Conservation (phyloP, 2,329 filamentous ascomycete species). For the Truncatella angustata region DNA sequence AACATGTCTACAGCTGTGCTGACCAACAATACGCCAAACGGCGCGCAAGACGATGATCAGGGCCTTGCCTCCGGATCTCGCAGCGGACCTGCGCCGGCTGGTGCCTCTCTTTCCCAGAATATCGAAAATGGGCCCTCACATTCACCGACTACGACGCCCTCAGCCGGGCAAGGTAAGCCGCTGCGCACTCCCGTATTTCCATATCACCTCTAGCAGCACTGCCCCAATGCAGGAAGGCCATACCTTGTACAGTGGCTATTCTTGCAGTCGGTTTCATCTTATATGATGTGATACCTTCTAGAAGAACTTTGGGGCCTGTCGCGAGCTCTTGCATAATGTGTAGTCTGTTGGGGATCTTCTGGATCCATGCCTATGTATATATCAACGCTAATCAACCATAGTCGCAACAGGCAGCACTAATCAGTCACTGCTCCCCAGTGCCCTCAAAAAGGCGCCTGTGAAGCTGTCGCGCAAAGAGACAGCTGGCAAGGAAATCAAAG, state of each 20-base stretch:
- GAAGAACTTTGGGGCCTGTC: not conserved
- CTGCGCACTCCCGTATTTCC: not conserved
- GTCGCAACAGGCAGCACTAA: conserved; percentile 19
- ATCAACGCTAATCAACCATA: not conserved
- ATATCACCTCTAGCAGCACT: not conserved
- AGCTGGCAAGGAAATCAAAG: not conserved
- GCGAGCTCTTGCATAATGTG: too few species aligned
- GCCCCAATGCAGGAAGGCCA: too few species aligned
- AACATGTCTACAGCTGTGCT: not conserved
- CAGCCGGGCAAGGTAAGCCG: not conserved
- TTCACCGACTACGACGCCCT: not conserved
- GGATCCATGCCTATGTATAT: conserved; percentile 1
- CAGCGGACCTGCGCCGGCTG: too few species aligned
- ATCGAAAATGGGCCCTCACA: not conserved
- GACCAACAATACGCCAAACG: not conserved
- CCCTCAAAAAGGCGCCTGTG: conserved; percentile 19
- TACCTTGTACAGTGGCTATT: too few species aligned
- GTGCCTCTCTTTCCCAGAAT: not conserved
- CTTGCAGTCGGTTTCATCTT: too few species aligned
- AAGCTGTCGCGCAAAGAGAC: conserved; percentile 16
- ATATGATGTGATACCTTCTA: not conserved
- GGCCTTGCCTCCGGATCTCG: too few species aligned
- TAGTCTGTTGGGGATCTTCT: too few species aligned
- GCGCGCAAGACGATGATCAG: not conserved
- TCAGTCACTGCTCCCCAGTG: conserved; percentile 14